Evolutionary conservation across 2,329 filamentous ascomycete genomes (phyloP).

Genomic region (Pseudogymnoascus sp.): DNA sequence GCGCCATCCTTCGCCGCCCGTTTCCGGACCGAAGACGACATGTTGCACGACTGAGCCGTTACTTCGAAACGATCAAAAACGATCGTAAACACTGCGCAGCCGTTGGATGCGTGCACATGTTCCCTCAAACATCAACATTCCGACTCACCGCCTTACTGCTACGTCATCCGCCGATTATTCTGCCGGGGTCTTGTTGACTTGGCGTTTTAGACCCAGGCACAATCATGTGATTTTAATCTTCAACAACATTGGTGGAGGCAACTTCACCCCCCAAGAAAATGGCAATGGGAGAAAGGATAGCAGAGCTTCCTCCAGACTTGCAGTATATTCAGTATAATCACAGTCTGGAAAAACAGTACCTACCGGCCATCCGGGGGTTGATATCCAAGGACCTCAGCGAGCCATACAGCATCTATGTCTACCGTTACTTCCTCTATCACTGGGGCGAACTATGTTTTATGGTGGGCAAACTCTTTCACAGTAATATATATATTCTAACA

Average conservation of each 20-base stretch:
- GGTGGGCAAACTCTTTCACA: slow-evolving; percentile 39
- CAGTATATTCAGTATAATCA: slow-evolving; percentile 56
- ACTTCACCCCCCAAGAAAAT: slow-evolving; percentile 1
- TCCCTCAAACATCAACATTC: not conserved
- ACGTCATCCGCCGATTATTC: not conserved
- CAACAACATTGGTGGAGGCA: not conserved
- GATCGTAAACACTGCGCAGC: not conserved
- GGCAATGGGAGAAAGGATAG: slow-evolving; percentile 7
- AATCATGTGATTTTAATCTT: slow-evolving; percentile 5
- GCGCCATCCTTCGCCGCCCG: not conserved
- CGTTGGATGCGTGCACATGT: not conserved
- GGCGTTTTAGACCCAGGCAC: slow-evolving; percentile 1
- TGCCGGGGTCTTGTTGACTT: not conserved
- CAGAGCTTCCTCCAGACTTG: slow-evolving; percentile 33
- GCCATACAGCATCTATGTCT: slow-evolving; percentile 98
- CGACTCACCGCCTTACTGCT: slow-evolving; percentile 3
- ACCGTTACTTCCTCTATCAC: slow-evolving; percentile 94
- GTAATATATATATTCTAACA: slow-evolving; percentile 9
- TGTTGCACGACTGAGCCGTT: slow-evolving; percentile 17
- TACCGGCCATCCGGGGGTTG: slow-evolving; percentile 79
- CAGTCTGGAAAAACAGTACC: slow-evolving; percentile 51
- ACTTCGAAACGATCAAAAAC: not conserved
- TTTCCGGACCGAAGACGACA: slow-evolving; percentile 18
- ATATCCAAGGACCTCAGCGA: slow-evolving; percentile 96
- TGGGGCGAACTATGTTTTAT: slow-evolving; percentile 98